Evolutionary conservation across 2,329 filamentous ascomycete species (phyloP).

Genomic region (Aspergillus felis): DNA sequence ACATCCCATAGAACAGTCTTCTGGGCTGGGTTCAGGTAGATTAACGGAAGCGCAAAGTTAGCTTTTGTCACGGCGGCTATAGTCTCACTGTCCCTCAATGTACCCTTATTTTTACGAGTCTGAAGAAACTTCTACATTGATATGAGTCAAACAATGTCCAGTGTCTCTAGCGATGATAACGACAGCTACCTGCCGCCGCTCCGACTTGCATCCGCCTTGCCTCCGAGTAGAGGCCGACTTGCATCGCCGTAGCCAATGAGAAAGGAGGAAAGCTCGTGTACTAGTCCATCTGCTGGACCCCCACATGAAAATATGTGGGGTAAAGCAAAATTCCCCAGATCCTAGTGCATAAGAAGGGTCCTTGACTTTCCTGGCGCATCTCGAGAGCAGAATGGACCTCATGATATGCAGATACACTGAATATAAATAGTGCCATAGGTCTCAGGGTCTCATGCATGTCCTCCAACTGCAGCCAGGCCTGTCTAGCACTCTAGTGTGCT

Average conservation of each 20-base stretch:
- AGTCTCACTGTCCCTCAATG: too few species aligned
- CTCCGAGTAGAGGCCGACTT: neutral
- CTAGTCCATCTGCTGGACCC: neutral
- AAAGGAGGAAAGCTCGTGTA: neutral
- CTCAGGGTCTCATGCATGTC: neutral
- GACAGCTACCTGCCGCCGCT: neutral
- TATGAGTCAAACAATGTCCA: too few species aligned
- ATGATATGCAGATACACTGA: neutral
- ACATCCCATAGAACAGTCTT: too few species aligned
- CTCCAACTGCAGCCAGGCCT: neutral
- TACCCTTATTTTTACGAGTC: too few species aligned
- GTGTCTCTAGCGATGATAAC: too few species aligned
- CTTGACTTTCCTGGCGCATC: neutral
- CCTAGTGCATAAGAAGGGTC: neutral
- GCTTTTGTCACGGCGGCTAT: too few species aligned
- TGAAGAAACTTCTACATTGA: too few species aligned
- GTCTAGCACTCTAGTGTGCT: neutral
- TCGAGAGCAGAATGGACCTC: neutral
- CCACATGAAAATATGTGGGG: neutral
- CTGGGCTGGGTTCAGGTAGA: too few species aligned
- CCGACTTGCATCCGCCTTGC: neutral
- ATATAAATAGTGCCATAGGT: neutral
- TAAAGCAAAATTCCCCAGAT: neutral
- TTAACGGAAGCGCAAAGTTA: too few species aligned
- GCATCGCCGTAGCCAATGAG: neutral